A percentile compares a stretch with the other conserved stretches of the same genome.
Conservation (phyloP, 148 eudicot genomes). For the Beta vulgaris region DNA sequence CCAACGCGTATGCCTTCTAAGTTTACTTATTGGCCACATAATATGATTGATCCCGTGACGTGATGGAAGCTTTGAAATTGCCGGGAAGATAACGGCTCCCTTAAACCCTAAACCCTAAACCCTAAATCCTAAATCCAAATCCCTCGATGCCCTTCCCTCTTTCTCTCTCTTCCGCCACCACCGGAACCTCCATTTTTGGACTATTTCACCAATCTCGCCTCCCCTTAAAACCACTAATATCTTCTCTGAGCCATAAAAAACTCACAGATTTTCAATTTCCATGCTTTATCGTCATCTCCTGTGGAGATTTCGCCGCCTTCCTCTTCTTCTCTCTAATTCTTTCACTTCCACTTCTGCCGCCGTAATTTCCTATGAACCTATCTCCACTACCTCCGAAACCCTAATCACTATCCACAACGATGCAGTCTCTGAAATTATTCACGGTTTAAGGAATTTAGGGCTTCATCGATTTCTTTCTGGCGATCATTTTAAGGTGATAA, state of each 20-base stretch:
- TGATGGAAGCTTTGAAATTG: slow-evolving; percentile 15
- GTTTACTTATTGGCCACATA: too few species aligned
- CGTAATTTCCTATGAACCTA: slow-evolving; percentile 17
- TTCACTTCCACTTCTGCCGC: slow-evolving; percentile 30
- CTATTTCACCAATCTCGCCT: too few species aligned
- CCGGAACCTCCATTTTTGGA: background rate
- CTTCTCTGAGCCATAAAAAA: background rate
- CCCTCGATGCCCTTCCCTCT: background rate
- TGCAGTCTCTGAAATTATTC: slow-evolving; percentile 21
- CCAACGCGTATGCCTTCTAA: too few species aligned
- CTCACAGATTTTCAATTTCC: slow-evolving; percentile 17
- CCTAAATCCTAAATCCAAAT: slow-evolving; percentile 17
- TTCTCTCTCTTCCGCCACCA: background rate
- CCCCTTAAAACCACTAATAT: background rate
- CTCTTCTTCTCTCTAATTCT: slow-evolving; percentile 30
- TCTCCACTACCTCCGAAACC: background rate
- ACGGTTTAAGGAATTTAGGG: slow-evolving; percentile 24
- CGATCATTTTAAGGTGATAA: slow-evolving; percentile 16
- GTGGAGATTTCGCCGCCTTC: slow-evolving; percentile 27
- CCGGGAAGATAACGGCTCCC: slow-evolving; percentile 32
- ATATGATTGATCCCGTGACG: too few species aligned
- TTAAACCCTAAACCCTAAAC: slow-evolving; percentile 21
- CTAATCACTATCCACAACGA: background rate
- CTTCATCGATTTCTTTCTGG: slow-evolving; percentile 19
- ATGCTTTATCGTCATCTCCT: slow-evolving; percentile 41